A percentile compares a stretch with the other conserved stretches of the same genome.
phyloP scores from a whole-genome alignment of 2,329 filamentous ascomycete species.

The Talaromyces verruculosus region DNA sequence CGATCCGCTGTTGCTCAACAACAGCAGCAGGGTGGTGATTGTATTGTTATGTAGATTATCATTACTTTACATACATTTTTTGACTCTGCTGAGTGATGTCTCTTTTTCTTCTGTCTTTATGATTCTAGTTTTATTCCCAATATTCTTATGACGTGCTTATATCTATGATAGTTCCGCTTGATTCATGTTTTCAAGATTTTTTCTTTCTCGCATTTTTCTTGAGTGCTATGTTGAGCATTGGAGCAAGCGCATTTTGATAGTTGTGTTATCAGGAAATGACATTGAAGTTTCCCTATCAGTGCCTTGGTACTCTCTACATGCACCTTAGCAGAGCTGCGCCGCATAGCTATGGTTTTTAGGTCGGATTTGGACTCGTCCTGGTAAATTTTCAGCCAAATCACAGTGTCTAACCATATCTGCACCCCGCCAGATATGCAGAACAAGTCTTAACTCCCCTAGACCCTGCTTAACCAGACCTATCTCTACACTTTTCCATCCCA shows the following conservation, averaged over 20 bases:
- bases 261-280: not conserved
- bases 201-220: not conserved
- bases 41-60: conserved; percentile 69
- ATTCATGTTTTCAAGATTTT: not conserved
- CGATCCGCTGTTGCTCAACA: conserved; percentile 77
- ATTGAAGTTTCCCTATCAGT: not conserved
- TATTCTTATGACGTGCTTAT: not conserved
- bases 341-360: too few species aligned
- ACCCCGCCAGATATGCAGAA: not conserved
- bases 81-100: not conserved
- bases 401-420: not conserved
- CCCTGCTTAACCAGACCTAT: not conserved
- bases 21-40: conserved; percentile 80
- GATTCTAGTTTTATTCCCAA: not conserved
- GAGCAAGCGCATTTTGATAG: not conserved
- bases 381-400: not conserved
- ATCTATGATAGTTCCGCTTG: not conserved
- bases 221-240: not conserved
- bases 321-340: not conserved
- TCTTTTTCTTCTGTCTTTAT: not conserved
- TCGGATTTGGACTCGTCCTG: not conserved
- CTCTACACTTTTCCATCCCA: not conserved
- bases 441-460: not conserved
- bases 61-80: not conserved
- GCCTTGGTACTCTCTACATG: not conserved